Conservation (phyloP, 208 protist genomes). For the Acanthamoeba lenticulata region DNA sequence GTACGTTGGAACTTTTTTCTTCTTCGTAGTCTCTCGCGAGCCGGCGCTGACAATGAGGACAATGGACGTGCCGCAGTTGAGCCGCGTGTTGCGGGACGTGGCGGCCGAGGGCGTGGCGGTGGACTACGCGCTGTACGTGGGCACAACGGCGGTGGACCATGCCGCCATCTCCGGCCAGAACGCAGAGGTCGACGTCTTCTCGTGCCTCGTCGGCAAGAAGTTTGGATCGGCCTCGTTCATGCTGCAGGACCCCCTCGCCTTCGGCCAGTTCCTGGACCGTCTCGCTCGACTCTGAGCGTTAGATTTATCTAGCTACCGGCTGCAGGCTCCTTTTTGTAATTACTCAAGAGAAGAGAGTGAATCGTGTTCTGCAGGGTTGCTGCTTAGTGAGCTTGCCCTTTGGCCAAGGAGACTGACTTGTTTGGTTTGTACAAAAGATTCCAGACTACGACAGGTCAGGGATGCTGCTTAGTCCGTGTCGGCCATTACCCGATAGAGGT, state of each 20-base stretch:
- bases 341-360: too few relatives aligned
- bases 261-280: constrained; percentile 19
- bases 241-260: constrained; percentile 8
- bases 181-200: constrained; percentile 16
- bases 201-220: constrained; percentile 51
- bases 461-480: not conserved
- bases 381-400: too few relatives aligned
- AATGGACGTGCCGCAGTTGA: not conserved
- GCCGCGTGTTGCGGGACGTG: not conserved
- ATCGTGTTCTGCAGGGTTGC: too few relatives aligned
- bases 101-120: not conserved
- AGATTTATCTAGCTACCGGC: not conserved
- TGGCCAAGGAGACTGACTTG: too few relatives aligned
- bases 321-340: too few relatives aligned
- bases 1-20: not conserved
- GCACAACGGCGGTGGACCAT: constrained; percentile 2
- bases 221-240: constrained; percentile 7
- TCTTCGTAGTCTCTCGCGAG: not conserved
- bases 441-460: too few relatives aligned
- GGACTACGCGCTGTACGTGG: constrained; percentile 31
- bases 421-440: too few relatives aligned
- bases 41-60: not conserved
- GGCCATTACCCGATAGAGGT: constrained; percentile 1
- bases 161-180: not conserved
- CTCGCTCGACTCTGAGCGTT: not conserved